Evolutionary conservation across 2,329 filamentous ascomycete species (phyloP).

Genomic region (Apiospora rasikravindrae): DNA sequence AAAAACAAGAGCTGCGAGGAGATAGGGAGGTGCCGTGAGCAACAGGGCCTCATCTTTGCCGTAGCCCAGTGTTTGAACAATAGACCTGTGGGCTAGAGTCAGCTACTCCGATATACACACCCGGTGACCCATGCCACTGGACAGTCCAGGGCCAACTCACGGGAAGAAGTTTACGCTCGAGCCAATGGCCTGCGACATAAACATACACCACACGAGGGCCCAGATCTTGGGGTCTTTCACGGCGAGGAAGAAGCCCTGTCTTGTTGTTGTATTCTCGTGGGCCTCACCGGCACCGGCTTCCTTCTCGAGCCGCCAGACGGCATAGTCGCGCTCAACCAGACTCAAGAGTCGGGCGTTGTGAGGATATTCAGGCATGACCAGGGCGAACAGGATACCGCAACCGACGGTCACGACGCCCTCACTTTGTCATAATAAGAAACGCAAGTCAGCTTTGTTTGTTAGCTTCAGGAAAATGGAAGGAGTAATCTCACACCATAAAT

Average conservation of each 20-base stretch:
- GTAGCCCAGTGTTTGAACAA: constrained; percentile 53
- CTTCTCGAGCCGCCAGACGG: constrained; percentile 27
- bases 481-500: constrained; percentile 25
- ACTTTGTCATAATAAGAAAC: background rate
- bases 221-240: constrained; percentile 45
- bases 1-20: constrained; percentile 39
- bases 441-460: no score
- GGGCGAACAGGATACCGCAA: constrained; percentile 26
- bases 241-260: constrained; percentile 43
- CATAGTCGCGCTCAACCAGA: constrained; percentile 26
- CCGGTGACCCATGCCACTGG: no score
- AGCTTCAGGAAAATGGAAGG: no score
- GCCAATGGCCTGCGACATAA: constrained; percentile 45
- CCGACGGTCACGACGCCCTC: constrained; percentile 30
- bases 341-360: constrained; percentile 22
- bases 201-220: constrained; percentile 39
- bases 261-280: constrained; percentile 21
- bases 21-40: constrained; percentile 36
- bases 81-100: constrained; percentile 19
- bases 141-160: background rate
- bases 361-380: constrained; percentile 28
- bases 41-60: constrained; percentile 35
- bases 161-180: constrained; percentile 41
- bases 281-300: constrained; percentile 24
- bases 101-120: no score